Evolutionary conservation across 169 alveolate species (phyloP), one percentile per base, ranked within the genome.

Genomic region (Eimeria zaria): DNA sequence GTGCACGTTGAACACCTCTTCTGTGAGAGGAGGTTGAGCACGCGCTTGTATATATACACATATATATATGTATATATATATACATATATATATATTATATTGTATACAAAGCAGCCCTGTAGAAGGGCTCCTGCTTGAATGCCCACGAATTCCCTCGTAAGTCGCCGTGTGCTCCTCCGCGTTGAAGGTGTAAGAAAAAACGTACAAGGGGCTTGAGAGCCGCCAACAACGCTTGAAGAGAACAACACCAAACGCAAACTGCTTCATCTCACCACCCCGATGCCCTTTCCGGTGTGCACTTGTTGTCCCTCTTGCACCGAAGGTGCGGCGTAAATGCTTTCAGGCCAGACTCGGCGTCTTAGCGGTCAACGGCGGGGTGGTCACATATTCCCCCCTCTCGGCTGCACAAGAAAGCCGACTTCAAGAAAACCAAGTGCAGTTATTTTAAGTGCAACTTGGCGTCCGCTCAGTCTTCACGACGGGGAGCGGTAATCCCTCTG

Each of bases 301-400:
- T 80, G 69, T 80, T 46, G 36, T 76, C 89, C 89, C 67, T 80
- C 69, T 80, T 48, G 89, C 71, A 46, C 89, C 69, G 9, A 46
- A 80, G 48, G 89, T 46, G 89, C 71, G 48, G 64, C 1, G 3
- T 80, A 18, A n/a, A 80, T 24, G 69, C 89, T 64, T n/a, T 41
- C 53, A 41, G 41, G 39, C 67, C 24, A 1, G 76, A n/a, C 71
- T 22, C 44, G 71, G 64, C 69, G 67, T 30, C 64, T 80, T 24
- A 24, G 24, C 87, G 87, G 71, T 81, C 33, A 33, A 58, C 33
- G 30, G 91, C 76, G 22, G 30, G 76, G 78, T n/a, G 78, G 58
- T 41, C 58, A 30, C 60, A 84, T 55, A 58, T 6, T 58, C 18
- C 91, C 91, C 76, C n/a, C n/a, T 16, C 39, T 55, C 76, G 91